Evolutionary conservation across 768 basidiomycete genomes (phyloP), one percentile per base, ranked within the genome.

Genomic region (Strobilomyces confusus): DNA sequence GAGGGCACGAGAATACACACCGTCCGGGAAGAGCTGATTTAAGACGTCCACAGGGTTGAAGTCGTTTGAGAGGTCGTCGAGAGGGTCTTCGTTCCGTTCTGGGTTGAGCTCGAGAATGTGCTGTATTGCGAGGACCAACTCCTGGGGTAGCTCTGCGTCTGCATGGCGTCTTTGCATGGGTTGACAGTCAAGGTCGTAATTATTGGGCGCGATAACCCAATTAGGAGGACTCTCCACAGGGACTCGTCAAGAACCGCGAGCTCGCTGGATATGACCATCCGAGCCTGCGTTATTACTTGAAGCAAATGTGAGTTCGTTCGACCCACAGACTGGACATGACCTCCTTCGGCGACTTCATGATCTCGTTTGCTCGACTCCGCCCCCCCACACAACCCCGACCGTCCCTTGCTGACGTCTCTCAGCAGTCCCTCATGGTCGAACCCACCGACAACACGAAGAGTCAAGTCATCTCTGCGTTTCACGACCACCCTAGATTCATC

Each of bases 21-120:
- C 90, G 69, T 92, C 78, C 1, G 91, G 91, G 63, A 94, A 91
- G 59, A 87, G 80, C 29, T 77, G 76, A 58, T 93, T 69, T 46
- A 71, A 62, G 42, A 83, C 73, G 51, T 77, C 75, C 9, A 81
- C 69, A 0, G 81, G 74, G 58, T 74, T 77, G 69, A 88, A 87
- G 47, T 78, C 73, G 51, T 76, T 77, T 4, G 83, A 77, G 44
- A 86, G 67, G 37, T 72, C 75, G 60, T 88, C 83, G 23, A 87
- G 70, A 42, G 80, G 77, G 65, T 87, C 84, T 33, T 73, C 71
- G 15, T 69, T 64, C 13, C 70, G 70, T 3, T 66, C 71, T 5
- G 75, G 59, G 30, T 79, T 71, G 30, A 83, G 63, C 49, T 87
- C 79, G 4, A 92, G 75, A 45, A 89, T 79, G 53, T 84, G 82